Evolutionary conservation across 225 moss, liverwort and hornwort genomes (phyloP), one percentile per base, ranked within the genome.

Genomic region (Asterella californica): DNA sequence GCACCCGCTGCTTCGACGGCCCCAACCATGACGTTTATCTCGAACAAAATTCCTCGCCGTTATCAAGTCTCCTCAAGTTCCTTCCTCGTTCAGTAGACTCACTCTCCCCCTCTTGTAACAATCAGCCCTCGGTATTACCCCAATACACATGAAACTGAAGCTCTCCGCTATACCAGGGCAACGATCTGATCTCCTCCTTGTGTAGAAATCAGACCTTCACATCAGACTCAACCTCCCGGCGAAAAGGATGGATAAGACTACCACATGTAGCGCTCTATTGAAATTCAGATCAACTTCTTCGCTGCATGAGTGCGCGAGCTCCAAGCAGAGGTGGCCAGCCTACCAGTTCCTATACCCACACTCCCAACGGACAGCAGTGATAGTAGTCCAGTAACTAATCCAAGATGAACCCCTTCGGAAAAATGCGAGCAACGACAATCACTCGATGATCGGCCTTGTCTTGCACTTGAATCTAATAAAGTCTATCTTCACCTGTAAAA

Each of bases 1-100:
- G 46, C 17, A 78, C 46, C 27, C 47, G 63, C 62, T 78, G 77
- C 77, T 65, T 65, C 77, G 12, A 76, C 76, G 12, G 62, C 42
- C 42, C 27, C 77, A 10, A 78, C 62, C 77, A 78, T 78, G n/a
- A 65, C 59, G 45, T 49, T 27, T 49, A 55, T 33, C 9, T 15
- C 8, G 24, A 52, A 14, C 66, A 67, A 67, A 34, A 67, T 67
- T 27, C 60, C 24, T 24, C n/a, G 10, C 25, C 12, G 52, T 52
- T 4, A 52, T 52, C 17, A 52, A 52, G 52, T 52, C 12, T 71
- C 45, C 46, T 46, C 24, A 46, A 17, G 19, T 25, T 46, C 45
- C 42, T 21, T 65, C 36, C 15, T 14, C 34, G 5, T 11, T 1
- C 33, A 10, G 17, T 30, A 21, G 22, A 10, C 24, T 45, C 70